Conservation (phyloP, 768 basidiomycete genomes). For the Pisolithus marmoratus region DNA sequence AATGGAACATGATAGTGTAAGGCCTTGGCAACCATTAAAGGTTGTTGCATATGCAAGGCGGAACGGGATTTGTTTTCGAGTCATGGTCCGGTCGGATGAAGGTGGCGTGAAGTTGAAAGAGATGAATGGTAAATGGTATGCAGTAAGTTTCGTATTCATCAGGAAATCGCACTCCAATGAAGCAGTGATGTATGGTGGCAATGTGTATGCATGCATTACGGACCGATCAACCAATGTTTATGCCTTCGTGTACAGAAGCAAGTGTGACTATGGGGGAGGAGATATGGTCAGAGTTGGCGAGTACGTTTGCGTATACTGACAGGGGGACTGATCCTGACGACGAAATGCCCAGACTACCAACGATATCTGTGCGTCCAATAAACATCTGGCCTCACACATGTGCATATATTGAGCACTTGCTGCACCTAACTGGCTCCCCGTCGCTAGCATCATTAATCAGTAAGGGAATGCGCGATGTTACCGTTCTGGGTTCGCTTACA, state of each 20-base stretch:
- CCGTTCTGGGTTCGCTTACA: not conserved
- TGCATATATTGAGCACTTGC: slow-evolving; percentile 1
- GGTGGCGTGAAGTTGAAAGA: too few species aligned
- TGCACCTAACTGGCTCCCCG: slow-evolving; percentile 45
- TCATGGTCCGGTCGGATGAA: too few species aligned
- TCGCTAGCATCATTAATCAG: slow-evolving; percentile 52
- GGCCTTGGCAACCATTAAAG: too few species aligned
- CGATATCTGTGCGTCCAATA: slow-evolving; percentile 38
- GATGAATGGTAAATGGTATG: too few species aligned
- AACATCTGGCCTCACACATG: not conserved
- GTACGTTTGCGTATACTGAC: slow-evolving; percentile 27
- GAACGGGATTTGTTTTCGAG: too few species aligned
- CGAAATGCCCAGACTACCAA: slow-evolving; percentile 36
- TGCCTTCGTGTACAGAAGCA: slow-evolving; percentile 36
- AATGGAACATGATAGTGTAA: too few species aligned
- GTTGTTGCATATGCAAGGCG: too few species aligned
- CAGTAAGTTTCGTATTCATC: too few species aligned
- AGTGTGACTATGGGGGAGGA: slow-evolving; percentile 58
- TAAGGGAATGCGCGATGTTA: slow-evolving; percentile 15
- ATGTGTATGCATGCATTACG: too few species aligned
- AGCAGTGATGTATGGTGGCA: too few species aligned
- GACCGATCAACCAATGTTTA: slow-evolving; percentile 1
- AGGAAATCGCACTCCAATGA: too few species aligned
- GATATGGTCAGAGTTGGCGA: slow-evolving; percentile 61
- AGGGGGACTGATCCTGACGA: not conserved